Conservation (phyloP, 75 land plant genomes). For the Isoetes taiwanensis region DNA sequence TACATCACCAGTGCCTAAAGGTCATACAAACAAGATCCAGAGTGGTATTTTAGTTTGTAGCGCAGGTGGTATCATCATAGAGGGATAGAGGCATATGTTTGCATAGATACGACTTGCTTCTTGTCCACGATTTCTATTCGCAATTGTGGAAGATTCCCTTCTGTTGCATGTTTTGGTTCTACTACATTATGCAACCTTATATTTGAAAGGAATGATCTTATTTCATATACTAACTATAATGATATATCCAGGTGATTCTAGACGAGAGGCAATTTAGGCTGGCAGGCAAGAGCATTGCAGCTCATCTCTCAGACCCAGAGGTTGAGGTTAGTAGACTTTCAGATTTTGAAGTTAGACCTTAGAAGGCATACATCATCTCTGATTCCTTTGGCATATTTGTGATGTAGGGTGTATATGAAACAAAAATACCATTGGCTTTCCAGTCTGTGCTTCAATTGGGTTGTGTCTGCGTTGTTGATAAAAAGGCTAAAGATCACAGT, state of each 20-base stretch:
- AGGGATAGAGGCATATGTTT: too few species aligned
- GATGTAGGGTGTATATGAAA: slow-evolving; percentile 92
- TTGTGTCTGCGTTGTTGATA: slow-evolving; percentile 86
- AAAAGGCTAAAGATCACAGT: slow-evolving; percentile 37
- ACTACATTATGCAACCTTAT: too few species aligned
- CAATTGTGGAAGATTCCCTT: too few species aligned
- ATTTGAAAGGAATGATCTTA: too few species aligned
- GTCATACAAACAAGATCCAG: too few species aligned
- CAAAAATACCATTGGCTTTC: slow-evolving; percentile 58
- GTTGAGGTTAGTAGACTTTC: slow-evolving; percentile 52
- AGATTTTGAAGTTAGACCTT: neutral
- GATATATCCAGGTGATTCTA: slow-evolving; percentile 43
- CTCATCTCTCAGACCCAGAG: slow-evolving; percentile 96
- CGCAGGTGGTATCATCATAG: too few species aligned
- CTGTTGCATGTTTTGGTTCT: neutral
- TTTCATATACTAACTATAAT: too few species aligned
- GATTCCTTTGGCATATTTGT: neutral
- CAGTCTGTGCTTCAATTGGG: slow-evolving; percentile 71
- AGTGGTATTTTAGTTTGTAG: too few species aligned
- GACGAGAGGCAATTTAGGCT: slow-evolving; percentile 72
- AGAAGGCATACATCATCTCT: neutral
- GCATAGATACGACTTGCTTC: too few species aligned
- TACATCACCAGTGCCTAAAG: too few species aligned
- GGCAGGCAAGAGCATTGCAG: slow-evolving; percentile 64
- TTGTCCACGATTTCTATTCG: too few species aligned